Evolutionary conservation across 306 rosid genomes (phyloP).

Genomic region (Prunus kanzakura): DNA sequence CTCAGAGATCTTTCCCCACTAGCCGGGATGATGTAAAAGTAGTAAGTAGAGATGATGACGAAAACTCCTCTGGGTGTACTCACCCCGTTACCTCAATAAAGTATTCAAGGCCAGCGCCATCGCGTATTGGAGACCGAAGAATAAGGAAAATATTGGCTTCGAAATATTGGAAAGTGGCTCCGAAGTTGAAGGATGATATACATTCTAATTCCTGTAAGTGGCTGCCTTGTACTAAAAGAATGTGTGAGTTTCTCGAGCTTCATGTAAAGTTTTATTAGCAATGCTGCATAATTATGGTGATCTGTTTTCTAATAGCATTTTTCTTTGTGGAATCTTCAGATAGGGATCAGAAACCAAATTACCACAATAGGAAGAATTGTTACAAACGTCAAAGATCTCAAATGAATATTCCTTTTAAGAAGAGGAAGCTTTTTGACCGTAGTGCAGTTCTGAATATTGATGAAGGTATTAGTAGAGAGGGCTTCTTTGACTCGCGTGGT

Average conservation of each 20-base stretch:
- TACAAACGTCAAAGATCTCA: conserved; percentile 67
- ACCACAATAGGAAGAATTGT: conserved; percentile 48
- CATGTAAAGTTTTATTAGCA: conserved; percentile 3
- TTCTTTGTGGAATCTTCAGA: conserved; percentile 36
- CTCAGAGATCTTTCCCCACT: conserved; percentile 43
- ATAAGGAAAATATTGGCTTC: conserved; percentile 72
- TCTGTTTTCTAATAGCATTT: conserved; percentile 14
- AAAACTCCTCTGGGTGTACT: conserved; percentile 73
- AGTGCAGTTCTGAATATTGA: conserved; percentile 46
- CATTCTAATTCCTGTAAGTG: conserved; percentile 51
- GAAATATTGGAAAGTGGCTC: conserved; percentile 58
- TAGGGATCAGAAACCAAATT: conserved; percentile 48
- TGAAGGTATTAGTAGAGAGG: conserved; percentile 36
- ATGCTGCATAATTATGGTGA: background rate
- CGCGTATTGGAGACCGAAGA: conserved; percentile 52
- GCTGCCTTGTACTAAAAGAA: conserved; percentile 1
- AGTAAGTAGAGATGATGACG: conserved; percentile 97
- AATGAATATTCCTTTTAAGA: conserved; percentile 81
- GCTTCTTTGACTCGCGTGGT: conserved; percentile 38
- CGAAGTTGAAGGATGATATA: conserved; percentile 47
- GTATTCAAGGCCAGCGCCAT: conserved; percentile 44
- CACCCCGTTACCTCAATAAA: conserved; percentile 51
- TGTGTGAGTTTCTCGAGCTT: conserved; percentile 5
- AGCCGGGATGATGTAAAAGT: conserved; percentile 55
- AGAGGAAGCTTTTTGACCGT: conserved; percentile 64